Conservation (phyloP, 768 basidiomycete species). For the Trametes coccinea region DNA sequence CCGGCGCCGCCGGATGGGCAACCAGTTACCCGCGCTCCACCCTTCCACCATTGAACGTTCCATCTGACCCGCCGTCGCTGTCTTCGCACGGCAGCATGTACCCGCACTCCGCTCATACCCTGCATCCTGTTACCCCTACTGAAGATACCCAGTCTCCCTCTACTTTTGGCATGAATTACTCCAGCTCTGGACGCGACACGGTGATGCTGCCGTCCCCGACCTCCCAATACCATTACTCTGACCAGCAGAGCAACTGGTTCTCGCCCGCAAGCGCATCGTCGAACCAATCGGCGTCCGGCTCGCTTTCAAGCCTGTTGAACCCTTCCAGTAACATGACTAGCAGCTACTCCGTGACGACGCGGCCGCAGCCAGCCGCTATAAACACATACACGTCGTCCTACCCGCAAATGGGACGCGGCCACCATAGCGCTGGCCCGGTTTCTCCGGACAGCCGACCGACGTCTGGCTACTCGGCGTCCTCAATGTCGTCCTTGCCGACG, state of each 20-base stretch:
- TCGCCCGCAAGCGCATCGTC: conserved; percentile 54
- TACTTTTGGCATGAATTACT: conserved; percentile 40
- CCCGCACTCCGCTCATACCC: conserved; percentile 57
- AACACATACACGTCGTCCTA: conserved; percentile 44
- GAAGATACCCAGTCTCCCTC: conserved; percentile 64
- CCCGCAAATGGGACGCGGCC: conserved; percentile 66
- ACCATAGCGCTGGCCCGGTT: conserved; percentile 66
- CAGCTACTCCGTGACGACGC: conserved; percentile 49
- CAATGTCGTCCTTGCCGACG: conserved; percentile 63
- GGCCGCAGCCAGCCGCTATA: conserved; percentile 31
- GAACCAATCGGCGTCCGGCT: conserved; percentile 57
- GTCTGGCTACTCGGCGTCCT: conserved; percentile 84
- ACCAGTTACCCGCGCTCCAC: conserved; percentile 50
- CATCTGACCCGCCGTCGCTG: conserved; percentile 67
- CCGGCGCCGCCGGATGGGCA: conserved; percentile 58
- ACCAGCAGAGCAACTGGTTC: conserved; percentile 62
- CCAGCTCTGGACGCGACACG: conserved; percentile 31
- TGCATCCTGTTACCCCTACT: conserved; percentile 68
- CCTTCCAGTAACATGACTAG: conserved; percentile 64
- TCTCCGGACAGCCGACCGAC: conserved; percentile 86
- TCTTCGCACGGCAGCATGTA: conserved; percentile 59
- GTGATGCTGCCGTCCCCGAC: conserved; percentile 43
- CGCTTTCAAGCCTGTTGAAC: conserved; percentile 77
- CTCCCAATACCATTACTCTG: conserved; percentile 63
- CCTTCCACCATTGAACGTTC: conserved; percentile 83